Evolutionary conservation across 345 rosid genomes (phyloP), one percentile per base, ranked within the genome.

Genomic region (Dovyalis caffra): DNA sequence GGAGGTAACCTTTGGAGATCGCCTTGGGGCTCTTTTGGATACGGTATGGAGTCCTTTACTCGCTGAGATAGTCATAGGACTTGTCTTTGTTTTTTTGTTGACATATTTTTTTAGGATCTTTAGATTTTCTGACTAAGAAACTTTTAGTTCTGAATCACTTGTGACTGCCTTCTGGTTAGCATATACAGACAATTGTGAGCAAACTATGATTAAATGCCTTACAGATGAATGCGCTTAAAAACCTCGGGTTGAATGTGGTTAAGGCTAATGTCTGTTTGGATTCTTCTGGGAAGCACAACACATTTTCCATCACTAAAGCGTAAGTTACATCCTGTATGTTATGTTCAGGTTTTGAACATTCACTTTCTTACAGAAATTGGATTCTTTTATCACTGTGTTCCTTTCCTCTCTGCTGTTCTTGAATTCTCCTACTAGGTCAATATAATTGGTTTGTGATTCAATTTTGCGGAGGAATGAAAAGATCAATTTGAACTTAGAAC

Each of bases 221-320:
- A 70, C 86, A 92, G 98, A 95, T 95, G 99, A 89, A 78, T 82
- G 92, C 99, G 1, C 88, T 95, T 35, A 95, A 92, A 74, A 91
- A 89, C 89, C 93, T 95, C 63, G 98, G 99, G 7, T 81, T 92
- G 68, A 92, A 95, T 90, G 99, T 95, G 32, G 88, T 86, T 37
- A 95, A 95, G 86, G 99, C 98, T 43, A 91, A 89, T 84, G 97
- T 95, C 74, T 89, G 77, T 85, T 80, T 91, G 34, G 98, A 95
- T 83, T 91, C 98, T 81, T 92, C 99, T 29, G 99, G 97, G 76
- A 95, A 92, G 83, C 98, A 91, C 87, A 92, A 92, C 87, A 91
- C 75, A 72, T 95, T 95, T 62, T 74, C 92, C 79, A 89, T 95
- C 78, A 95, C 98, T 56, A 88, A 78, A 84, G 85, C 88, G 99